Evolutionary conservation across 108 stramenopile genomes (phyloP).

Genomic region (Epithemia pelagica): DNA sequence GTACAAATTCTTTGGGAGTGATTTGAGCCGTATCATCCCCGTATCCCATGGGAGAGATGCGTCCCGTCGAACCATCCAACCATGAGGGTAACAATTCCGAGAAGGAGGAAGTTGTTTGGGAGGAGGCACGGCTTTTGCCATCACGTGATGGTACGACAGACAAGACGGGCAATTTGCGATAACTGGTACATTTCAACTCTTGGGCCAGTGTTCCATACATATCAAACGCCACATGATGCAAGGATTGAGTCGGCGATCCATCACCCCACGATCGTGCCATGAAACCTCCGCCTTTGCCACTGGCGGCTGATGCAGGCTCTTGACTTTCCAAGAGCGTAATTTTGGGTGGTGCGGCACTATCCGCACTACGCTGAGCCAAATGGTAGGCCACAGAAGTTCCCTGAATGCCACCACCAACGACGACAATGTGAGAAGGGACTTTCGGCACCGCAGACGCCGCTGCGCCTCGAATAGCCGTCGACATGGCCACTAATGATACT

Average conservation of each 20-base stretch:
- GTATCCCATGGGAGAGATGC: slow-evolving; percentile 53
- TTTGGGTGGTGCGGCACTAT: slow-evolving; percentile 7
- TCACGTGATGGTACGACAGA: slow-evolving; percentile 51
- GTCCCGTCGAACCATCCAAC: slow-evolving; percentile 62
- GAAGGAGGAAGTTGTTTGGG: slow-evolving; percentile 19
- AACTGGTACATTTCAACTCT: slow-evolving; percentile 47
- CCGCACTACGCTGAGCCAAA: slow-evolving; percentile 18
- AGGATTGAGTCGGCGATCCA: slow-evolving; percentile 29
- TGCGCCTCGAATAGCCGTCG: no score
- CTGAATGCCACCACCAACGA: slow-evolving; percentile 84
- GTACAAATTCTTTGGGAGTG: slow-evolving; percentile 73
- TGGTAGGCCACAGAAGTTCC: slow-evolving; percentile 69
- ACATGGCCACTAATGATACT: no score
- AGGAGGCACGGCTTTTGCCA: slow-evolving; percentile 12
- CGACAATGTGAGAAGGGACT: slow-evolving; percentile 39
- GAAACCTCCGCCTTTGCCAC: slow-evolving; percentile 89
- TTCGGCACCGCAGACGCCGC: not conserved
- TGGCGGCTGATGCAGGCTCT: slow-evolving; percentile 69
- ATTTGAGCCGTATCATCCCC: slow-evolving; percentile 87
- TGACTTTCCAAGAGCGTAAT: slow-evolving; percentile 74
- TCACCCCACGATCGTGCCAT: slow-evolving; percentile 69
- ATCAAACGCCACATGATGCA: slow-evolving; percentile 65
- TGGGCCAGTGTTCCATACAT: slow-evolving; percentile 70
- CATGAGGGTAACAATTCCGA: slow-evolving; percentile 45
- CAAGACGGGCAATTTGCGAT: slow-evolving; percentile 77